Evolutionary conservation across 108 stramenopile species (phyloP).

Genomic region (Cyclostephanos invisitatus): DNA sequence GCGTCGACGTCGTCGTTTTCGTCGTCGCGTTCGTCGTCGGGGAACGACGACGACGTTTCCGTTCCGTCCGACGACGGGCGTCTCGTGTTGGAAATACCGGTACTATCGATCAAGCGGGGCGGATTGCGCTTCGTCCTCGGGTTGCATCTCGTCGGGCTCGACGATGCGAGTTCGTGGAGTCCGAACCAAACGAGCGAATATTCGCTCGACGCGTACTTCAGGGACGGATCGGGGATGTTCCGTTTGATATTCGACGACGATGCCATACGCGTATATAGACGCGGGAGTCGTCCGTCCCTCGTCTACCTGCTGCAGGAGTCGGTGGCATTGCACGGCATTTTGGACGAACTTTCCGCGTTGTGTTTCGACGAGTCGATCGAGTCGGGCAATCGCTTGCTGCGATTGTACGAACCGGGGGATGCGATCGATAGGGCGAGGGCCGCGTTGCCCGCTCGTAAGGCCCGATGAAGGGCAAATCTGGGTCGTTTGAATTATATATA

Average conservation of each 20-base stretch:
- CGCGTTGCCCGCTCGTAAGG: constrained; percentile 68
- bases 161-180: constrained; percentile 60
- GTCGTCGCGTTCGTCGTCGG: background rate
- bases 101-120: constrained; percentile 65
- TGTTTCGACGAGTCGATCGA: constrained; percentile 60
- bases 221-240: constrained; percentile 68
- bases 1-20: background rate
- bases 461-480: constrained; percentile 14
- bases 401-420: constrained; percentile 45
- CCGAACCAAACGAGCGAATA: constrained; percentile 55
- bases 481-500: too few species aligned
- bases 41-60: background rate
- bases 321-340: constrained; percentile 59
- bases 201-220: constrained; percentile 62
- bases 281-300: constrained; percentile 60
- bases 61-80: background rate
- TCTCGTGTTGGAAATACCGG: constrained; percentile 47
- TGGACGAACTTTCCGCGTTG: constrained; percentile 67
- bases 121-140: constrained; percentile 69
- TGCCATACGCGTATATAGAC: constrained; percentile 49
- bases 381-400: constrained; percentile 59
- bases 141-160: constrained; percentile 67
- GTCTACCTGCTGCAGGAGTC: constrained; percentile 71
- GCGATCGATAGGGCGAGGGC: constrained; percentile 57
- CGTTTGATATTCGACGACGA: constrained; percentile 46